Percentiles rank a stretch among this genome's conserved stretches.
Conservation (phyloP, 306 rosid genomes). For the Mucuna pruriens region DNA sequence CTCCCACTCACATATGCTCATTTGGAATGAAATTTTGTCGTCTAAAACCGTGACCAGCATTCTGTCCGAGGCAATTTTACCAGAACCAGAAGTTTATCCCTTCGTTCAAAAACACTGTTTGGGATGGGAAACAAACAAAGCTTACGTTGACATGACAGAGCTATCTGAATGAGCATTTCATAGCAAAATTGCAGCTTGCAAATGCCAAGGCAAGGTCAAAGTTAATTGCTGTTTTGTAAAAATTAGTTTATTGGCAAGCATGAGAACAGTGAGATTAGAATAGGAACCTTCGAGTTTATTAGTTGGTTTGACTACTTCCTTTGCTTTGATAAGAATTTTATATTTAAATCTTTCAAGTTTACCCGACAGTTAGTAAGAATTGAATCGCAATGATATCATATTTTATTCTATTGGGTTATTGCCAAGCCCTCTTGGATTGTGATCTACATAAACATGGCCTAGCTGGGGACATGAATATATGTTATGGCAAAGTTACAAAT, state of each 20-base stretch:
- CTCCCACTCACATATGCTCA: background rate
- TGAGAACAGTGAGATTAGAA: background rate
- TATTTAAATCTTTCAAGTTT: background rate
- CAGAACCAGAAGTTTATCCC: background rate
- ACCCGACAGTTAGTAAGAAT: background rate
- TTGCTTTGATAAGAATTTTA: background rate
- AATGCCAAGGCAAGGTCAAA: background rate
- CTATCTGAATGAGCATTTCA: background rate
- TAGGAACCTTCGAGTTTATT: background rate
- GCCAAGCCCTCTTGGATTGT: background rate
- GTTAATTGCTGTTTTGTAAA: background rate
- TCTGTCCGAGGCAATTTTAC: background rate
- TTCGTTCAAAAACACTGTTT: background rate
- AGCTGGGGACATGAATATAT: background rate
- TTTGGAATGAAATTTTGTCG: background rate
- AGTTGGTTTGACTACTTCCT: background rate
- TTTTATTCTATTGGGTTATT: too few species aligned
- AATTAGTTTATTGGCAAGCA: background rate
- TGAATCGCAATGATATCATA: background rate
- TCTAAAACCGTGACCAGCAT: background rate
- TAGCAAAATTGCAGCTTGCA: background rate
- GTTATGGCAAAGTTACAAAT: background rate
- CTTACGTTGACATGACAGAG: background rate
- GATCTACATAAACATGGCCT: background rate
- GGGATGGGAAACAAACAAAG: background rate